Percentiles rank a stretch among this genome's conserved stretches.
Conservation (phyloP, 2,329 filamentous ascomycete genomes). For the Neofusicoccum ribis region DNA sequence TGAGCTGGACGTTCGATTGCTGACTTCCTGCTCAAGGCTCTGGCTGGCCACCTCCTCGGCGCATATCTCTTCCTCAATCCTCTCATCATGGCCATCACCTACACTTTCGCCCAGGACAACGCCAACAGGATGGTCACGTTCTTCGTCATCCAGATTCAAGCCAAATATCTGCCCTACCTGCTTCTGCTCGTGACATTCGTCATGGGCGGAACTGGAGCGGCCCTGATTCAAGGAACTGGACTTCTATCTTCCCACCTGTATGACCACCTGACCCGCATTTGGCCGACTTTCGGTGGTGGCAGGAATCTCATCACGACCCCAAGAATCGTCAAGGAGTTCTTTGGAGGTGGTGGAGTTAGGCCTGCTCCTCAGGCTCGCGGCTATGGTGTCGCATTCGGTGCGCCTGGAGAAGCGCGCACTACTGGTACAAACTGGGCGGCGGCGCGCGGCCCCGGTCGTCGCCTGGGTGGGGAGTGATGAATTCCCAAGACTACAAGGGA, state of each 20-base stretch:
- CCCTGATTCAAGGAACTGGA: constrained; percentile 71
- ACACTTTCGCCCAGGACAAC: constrained; percentile 85
- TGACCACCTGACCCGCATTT: constrained; percentile 85
- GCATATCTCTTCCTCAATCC: constrained; percentile 57
- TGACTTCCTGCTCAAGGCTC: constrained; percentile 26
- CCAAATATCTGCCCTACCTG: constrained; percentile 77
- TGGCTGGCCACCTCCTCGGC: constrained; percentile 56
- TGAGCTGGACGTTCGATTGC: neutral
- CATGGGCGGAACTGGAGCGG: constrained; percentile 57
- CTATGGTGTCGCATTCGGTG: constrained; percentile 4
- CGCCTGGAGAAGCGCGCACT: constrained; percentile 9
- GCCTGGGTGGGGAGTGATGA: constrained; percentile 14
- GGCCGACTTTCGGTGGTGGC: constrained; percentile 85
- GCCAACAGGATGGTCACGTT: constrained; percentile 74
- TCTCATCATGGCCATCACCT: constrained; percentile 76
- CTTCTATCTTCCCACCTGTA: constrained; percentile 84
- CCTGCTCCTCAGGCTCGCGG: constrained; percentile 4
- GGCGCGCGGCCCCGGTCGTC: constrained; percentile 16
- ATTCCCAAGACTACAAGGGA: too few relatives aligned
- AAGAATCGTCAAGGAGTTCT: constrained; percentile 66
- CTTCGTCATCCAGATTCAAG: constrained; percentile 79
- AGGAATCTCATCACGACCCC: constrained; percentile 76
- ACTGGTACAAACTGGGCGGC: constrained; percentile 13
- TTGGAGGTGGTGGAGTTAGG: constrained; percentile 45
- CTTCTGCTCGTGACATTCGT: constrained; percentile 76